phyloP scores from a whole-genome alignment of 2,329 filamentous ascomycete genomes.

The Uncinocarpus reesii region DNA sequence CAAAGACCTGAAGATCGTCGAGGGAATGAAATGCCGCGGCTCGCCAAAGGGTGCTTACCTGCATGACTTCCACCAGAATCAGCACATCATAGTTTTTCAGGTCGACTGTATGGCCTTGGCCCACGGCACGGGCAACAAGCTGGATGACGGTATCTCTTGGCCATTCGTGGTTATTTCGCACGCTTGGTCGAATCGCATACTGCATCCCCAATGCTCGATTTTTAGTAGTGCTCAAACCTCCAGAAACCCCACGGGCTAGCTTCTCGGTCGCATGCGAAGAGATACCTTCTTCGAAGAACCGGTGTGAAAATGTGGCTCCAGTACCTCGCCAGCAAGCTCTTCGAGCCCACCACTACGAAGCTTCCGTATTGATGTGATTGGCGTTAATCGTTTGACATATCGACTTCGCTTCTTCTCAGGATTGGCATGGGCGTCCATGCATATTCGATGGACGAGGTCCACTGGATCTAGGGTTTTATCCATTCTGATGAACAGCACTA shows the following conservation, averaged over 20 bases:
- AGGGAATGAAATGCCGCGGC: background rate
- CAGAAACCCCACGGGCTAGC: background rate
- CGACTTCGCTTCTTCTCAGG: slow-evolving; percentile 45
- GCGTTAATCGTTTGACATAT: slow-evolving; percentile 51
- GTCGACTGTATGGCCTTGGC: slow-evolving; percentile 49
- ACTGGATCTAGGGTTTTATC: slow-evolving; percentile 50
- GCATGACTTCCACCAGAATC: slow-evolving; percentile 53
- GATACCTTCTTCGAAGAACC: slow-evolving; percentile 44
- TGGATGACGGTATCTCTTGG: slow-evolving; percentile 50
- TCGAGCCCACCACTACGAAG: slow-evolving; percentile 49
- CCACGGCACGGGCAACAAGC: slow-evolving; percentile 48
- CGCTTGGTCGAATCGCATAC: slow-evolving; percentile 54
- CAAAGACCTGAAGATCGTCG: slow-evolving; percentile 1
- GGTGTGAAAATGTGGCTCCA: slow-evolving; percentile 50
- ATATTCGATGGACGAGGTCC: slow-evolving; percentile 49
- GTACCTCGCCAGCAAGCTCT: slow-evolving; percentile 46
- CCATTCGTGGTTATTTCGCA: slow-evolving; percentile 50
- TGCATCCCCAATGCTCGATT: slow-evolving; percentile 24
- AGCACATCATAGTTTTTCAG: slow-evolving; percentile 51
- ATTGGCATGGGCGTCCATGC: slow-evolving; percentile 45
- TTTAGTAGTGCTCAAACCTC: background rate
- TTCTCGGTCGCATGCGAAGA: background rate
- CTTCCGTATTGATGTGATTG: slow-evolving; percentile 49
- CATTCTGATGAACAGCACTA: slow-evolving; percentile 51
- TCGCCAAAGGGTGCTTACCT: slow-evolving; percentile 36